These are phyloP conservation scores for Sisymbrium altissimum DNA, from an alignment of 345 rosid species.

Conservation along the genomic window DNA sequence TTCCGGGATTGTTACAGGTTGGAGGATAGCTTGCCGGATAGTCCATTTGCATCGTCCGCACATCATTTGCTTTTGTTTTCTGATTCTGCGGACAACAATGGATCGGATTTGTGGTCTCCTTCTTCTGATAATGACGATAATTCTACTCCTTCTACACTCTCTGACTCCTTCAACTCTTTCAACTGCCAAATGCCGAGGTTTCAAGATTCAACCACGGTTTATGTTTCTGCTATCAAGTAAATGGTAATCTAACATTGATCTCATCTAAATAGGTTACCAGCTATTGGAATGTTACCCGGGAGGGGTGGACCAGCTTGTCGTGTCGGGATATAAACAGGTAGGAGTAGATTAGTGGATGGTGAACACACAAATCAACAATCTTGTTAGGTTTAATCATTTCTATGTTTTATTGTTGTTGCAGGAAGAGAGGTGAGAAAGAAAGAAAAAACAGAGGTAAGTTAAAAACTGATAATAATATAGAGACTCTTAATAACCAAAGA, in stretches of 20 bases:
- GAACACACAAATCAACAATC: background rate
- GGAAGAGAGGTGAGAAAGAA: conserved; percentile 12
- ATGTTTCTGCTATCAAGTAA: background rate
- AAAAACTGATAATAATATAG: conserved; percentile 36
- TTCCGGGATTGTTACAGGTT: conserved; percentile 13
- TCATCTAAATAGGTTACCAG: conserved; percentile 36
- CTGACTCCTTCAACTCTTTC: conserved; percentile 47
- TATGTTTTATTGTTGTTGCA: conserved; percentile 10
- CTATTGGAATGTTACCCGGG: conserved; percentile 62
- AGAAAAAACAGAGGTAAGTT: conserved; percentile 8
- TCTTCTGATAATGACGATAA: conserved; percentile 41
- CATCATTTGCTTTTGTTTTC: conserved; percentile 37
- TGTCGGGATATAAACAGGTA: conserved; percentile 68
- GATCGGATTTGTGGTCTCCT: conserved; percentile 32
- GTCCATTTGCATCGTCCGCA: conserved; percentile 32
- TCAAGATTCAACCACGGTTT: background rate
- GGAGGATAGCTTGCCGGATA: conserved; percentile 39
- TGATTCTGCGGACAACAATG: conserved; percentile 28
- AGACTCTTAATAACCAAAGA: conserved; percentile 22
- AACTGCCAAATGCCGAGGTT: conserved; percentile 85
- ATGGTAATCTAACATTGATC: conserved; percentile 1
- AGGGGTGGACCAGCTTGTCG: conserved; percentile 83
- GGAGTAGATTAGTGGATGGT: background rate
- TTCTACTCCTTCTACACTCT: conserved; percentile 35
- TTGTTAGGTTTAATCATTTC: background rate